Conservation (phyloP, 2,329 filamentous ascomycete species). For the Exophiala oligosperma region DNA sequence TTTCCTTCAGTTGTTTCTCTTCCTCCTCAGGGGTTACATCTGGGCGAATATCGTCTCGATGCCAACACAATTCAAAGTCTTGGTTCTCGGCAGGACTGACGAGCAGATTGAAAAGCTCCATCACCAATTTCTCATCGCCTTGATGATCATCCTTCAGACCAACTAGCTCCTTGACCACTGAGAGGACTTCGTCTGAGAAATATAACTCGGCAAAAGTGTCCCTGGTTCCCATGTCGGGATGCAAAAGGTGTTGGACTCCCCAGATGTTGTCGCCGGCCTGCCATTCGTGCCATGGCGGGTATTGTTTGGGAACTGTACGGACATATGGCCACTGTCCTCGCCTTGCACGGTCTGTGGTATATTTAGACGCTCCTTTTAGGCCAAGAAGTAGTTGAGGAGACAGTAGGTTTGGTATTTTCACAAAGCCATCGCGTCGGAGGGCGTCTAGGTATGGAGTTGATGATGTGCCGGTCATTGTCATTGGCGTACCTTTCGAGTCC, state of each 20-base stretch:
- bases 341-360: slow-evolving; percentile 63
- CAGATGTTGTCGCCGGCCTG: slow-evolving; percentile 68
- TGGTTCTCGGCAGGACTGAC: slow-evolving; percentile 62
- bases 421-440: slow-evolving; percentile 73
- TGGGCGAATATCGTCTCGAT: slow-evolving; percentile 78
- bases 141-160: slow-evolving; percentile 35
- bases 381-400: slow-evolving; percentile 53
- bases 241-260: slow-evolving; percentile 84
- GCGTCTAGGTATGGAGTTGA: slow-evolving; percentile 46
- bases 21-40: slow-evolving; percentile 68
- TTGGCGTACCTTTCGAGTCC: too few relatives aligned
- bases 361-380: slow-evolving; percentile 61
- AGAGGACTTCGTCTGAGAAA: slow-evolving; percentile 66
- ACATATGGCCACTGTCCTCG: slow-evolving; percentile 77
- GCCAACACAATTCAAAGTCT: slow-evolving; percentile 78
- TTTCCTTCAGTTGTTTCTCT: slow-evolving; percentile 55
- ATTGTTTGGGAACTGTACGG: slow-evolving; percentile 84
- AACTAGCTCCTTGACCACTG: slow-evolving; percentile 66
- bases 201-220: slow-evolving; percentile 67
- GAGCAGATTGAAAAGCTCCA: slow-evolving; percentile 87
- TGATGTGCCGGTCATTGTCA: not conserved
- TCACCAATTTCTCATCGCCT: slow-evolving; percentile 66
- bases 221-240: slow-evolving; percentile 64
- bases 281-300: slow-evolving; percentile 76
- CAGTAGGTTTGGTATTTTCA: slow-evolving; percentile 68